Evolutionary conservation across 768 basidiomycete genomes (phyloP).

Genomic region (Postia placenta): DNA sequence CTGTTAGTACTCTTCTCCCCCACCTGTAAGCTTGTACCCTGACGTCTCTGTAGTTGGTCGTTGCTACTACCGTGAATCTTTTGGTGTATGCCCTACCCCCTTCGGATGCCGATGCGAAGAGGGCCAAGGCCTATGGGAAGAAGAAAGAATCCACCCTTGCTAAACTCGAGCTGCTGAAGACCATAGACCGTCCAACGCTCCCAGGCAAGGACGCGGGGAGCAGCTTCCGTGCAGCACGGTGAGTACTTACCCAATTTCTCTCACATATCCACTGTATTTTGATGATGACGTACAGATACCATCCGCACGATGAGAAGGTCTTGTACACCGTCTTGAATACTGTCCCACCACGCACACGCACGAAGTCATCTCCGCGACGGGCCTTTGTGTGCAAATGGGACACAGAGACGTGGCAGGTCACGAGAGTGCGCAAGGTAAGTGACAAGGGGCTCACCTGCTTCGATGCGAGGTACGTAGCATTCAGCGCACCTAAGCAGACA

Average conservation of each 20-base stretch:
- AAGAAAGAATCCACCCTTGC: slow-evolving; percentile 28
- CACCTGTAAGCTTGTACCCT: background rate
- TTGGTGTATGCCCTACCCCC: slow-evolving; percentile 54
- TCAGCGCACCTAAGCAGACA: no score
- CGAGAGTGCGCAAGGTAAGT: slow-evolving; percentile 64
- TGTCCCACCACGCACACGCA: slow-evolving; percentile 48
- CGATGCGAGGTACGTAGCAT: slow-evolving; percentile 65
- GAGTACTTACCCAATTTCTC: slow-evolving; percentile 7
- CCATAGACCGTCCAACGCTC: slow-evolving; percentile 48
- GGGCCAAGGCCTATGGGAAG: slow-evolving; percentile 29
- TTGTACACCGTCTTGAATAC: slow-evolving; percentile 74
- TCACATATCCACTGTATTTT: background rate
- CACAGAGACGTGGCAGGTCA: slow-evolving; percentile 57
- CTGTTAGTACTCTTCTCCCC: slow-evolving; percentile 35
- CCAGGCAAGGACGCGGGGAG: slow-evolving; percentile 40
- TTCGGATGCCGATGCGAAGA: slow-evolving; percentile 26
- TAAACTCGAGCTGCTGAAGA: slow-evolving; percentile 39
- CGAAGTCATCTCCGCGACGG: slow-evolving; percentile 49
- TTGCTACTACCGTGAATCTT: slow-evolving; percentile 60
- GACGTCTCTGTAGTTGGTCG: slow-evolving; percentile 43
- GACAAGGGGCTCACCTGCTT: slow-evolving; percentile 83
- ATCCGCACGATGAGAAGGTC: slow-evolving; percentile 42
- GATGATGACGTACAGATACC: slow-evolving; percentile 39
- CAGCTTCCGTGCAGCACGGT: slow-evolving; percentile 65
- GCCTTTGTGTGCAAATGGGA: slow-evolving; percentile 74